A percentile compares a stretch with the other conserved stretches of the same genome.
Conservation (phyloP, 2,329 filamentous ascomycete genomes). For the Trichoderma polysporum region DNA sequence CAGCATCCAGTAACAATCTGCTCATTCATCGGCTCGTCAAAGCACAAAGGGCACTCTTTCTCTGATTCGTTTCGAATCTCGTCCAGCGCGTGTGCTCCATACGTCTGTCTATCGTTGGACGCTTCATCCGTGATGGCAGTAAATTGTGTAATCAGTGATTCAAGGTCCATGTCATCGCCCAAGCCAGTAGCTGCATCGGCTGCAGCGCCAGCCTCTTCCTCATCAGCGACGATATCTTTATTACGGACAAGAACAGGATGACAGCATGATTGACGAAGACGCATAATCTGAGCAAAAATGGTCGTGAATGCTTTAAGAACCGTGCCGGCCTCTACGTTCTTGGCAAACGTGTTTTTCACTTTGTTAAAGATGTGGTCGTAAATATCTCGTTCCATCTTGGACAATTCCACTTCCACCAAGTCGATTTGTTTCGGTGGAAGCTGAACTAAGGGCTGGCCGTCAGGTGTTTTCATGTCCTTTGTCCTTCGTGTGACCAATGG, state of each 20-base stretch:
- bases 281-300: conserved; percentile 94
- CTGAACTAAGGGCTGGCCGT: conserved; percentile 71
- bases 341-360: conserved; percentile 79
- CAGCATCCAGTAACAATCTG: conserved; percentile 95
- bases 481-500: conserved; percentile 92
- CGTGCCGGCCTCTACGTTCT: conserved; percentile 87
- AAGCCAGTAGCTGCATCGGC: conserved; percentile 79
- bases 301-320: conserved; percentile 94
- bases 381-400: conserved; percentile 79
- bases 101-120: conserved; percentile 60
- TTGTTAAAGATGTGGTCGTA: conserved; percentile 87
- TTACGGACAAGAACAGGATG: conserved; percentile 89
- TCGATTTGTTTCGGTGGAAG: conserved; percentile 77
- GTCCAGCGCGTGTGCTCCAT: conserved; percentile 81
- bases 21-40: conserved; percentile 93
- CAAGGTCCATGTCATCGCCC: conserved; percentile 93
- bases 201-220: conserved; percentile 72
- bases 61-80: conserved; percentile 89
- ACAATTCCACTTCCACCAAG: conserved; percentile 86
- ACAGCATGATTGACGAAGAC: conserved; percentile 89
- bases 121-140: conserved; percentile 64
- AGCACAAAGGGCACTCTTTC: conserved; percentile 90
- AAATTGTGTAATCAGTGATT: conserved; percentile 81
- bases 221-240: conserved; percentile 78
- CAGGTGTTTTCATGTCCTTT: conserved; percentile 96